A percentile compares a stretch with the other conserved stretches of the same genome.
Conservation (phyloP, 1,284 basidiomycete species). For the Ganoderma boninense region DNA sequence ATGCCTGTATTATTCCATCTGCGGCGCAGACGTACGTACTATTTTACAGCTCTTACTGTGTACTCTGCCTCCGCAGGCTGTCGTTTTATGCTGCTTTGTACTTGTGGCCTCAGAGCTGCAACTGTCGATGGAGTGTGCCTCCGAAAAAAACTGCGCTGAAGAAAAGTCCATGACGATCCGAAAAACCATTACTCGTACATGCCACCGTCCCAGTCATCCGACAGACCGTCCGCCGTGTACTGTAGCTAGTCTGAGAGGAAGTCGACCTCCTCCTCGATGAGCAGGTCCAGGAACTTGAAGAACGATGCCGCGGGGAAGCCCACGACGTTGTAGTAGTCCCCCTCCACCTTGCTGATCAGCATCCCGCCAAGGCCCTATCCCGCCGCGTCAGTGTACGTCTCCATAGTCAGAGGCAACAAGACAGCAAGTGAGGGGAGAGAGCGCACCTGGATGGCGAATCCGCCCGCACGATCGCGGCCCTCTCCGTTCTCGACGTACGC, state of each 20-base stretch:
- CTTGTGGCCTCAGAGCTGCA: too few relatives aligned
- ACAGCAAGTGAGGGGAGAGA: background rate
- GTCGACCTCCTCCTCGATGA: slow-evolving; percentile 78
- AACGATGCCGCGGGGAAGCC: slow-evolving; percentile 89
- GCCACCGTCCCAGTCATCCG: background rate
- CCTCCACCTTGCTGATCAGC: slow-evolving; percentile 86
- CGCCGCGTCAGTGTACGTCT: background rate
- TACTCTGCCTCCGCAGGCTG: too few relatives aligned
- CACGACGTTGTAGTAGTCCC: slow-evolving; percentile 93
- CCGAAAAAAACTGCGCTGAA: too few relatives aligned
- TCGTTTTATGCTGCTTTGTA: too few relatives aligned
- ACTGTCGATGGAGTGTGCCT: too few relatives aligned
- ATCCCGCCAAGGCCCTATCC: slow-evolving; percentile 83
- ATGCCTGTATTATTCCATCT: too few relatives aligned
- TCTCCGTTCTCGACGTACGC: slow-evolving; percentile 93
- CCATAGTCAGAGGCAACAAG: too few relatives aligned
- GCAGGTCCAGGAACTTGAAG: slow-evolving; percentile 71
- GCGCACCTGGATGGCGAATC: slow-evolving; percentile 91
- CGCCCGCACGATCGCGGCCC: slow-evolving; percentile 91
- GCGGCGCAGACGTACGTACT: too few relatives aligned
- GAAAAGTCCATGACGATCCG: too few relatives aligned
- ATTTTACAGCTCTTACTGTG: too few relatives aligned
- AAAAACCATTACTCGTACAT: background rate
- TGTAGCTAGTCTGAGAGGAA: slow-evolving; percentile 58
- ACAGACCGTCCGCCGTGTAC: background rate